Conservation (phyloP, 106 monocot genomes). For the Xerophyta viscosa region DNA sequence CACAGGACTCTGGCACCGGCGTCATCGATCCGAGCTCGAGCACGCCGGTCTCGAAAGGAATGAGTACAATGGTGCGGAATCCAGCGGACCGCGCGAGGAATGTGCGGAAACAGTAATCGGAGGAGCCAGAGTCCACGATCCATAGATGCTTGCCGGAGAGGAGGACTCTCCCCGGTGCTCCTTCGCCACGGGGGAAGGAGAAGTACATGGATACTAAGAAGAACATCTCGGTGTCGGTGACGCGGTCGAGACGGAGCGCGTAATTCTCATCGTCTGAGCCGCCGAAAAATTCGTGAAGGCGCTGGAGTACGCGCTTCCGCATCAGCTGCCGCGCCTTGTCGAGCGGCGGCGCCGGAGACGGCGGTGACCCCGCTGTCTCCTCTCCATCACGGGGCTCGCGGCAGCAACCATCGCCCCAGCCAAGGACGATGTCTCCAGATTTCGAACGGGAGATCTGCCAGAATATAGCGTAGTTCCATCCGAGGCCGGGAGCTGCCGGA, state of each 20-base stretch:
- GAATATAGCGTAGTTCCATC: slow-evolving; percentile 76
- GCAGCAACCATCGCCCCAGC: slow-evolving; percentile 86
- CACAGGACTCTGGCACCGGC: slow-evolving; percentile 23
- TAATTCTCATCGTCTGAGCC: slow-evolving; percentile 48
- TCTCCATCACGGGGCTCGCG: slow-evolving; percentile 26
- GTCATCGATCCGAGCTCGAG: slow-evolving; percentile 55
- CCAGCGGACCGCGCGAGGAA: slow-evolving; percentile 47
- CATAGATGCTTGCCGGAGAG: slow-evolving; percentile 45
- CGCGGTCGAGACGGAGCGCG: slow-evolving; percentile 49
- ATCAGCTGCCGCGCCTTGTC: slow-evolving; percentile 15
- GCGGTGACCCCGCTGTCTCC: neutral
- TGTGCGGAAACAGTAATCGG: slow-evolving; percentile 36
- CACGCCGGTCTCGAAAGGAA: slow-evolving; percentile 56
- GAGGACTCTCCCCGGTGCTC: slow-evolving; percentile 57
- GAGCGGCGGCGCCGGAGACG: neutral
- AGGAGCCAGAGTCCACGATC: slow-evolving; percentile 22
- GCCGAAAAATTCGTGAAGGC: slow-evolving; percentile 34
- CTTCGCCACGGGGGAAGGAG: slow-evolving; percentile 54
- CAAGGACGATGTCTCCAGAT: slow-evolving; percentile 40
- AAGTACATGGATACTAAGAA: slow-evolving; percentile 90
- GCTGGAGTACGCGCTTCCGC: slow-evolving; percentile 67
- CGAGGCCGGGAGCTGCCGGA: neutral
- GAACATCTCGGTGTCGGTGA: slow-evolving; percentile 74
- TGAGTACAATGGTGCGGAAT: slow-evolving; percentile 42
- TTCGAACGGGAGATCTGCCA: slow-evolving; percentile 75